Base-by-base conservation (phyloP, 2,329 filamentous ascomycete genomes). In the Nothopassalora personata region DNA sequence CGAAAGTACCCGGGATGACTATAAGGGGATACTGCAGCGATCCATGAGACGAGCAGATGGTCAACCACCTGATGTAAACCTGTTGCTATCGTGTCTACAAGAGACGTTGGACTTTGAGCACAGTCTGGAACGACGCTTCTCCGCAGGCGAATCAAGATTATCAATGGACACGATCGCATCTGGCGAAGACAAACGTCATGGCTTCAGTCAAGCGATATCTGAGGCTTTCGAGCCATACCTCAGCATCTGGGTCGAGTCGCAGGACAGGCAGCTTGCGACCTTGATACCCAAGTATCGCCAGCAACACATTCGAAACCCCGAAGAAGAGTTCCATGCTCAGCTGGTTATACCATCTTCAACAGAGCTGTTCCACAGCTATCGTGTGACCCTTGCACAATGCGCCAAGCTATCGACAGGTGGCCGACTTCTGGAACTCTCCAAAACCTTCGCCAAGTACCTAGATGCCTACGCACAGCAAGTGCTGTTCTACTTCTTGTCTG, bases 61-160 rank as follows among this genome's bases (percentile, higher is more conserved):
- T 1, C 84, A 87, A 73, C 89, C 87, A 60, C 82, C 97, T 47
- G 92, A 97, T 71, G 93, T 97, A 64, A 93, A 96, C 69, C 77
- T 97, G 52, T 77, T 97, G 34, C 80, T 97, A 23, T 90, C 87
- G 36, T 97, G 93, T 72, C 76, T 97, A 64, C 93, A 97, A 70
- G 92, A 97, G 73, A 99, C 94, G 0, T 84, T 99, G 67, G 91
- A 99, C 71, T 99, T 99, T 72, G 94, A 99, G 75, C 92, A 97
- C 71, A 88, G 84, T 59, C 80, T 99, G 11, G 94, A 99, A 74
- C 85, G 85, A 63, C 86, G 89, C 9, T 97, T 97, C 72, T 83
- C 87, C 1, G 86, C 80, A 60, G 62, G 70, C 55, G 69, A 88
- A 39, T 85, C 90, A 11, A 81, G 87, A 58, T 70, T 67, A 1